Evolutionary conservation across 164 flowering plant species (phyloP).

Genomic region (Chloranthus sessilifolius): DNA sequence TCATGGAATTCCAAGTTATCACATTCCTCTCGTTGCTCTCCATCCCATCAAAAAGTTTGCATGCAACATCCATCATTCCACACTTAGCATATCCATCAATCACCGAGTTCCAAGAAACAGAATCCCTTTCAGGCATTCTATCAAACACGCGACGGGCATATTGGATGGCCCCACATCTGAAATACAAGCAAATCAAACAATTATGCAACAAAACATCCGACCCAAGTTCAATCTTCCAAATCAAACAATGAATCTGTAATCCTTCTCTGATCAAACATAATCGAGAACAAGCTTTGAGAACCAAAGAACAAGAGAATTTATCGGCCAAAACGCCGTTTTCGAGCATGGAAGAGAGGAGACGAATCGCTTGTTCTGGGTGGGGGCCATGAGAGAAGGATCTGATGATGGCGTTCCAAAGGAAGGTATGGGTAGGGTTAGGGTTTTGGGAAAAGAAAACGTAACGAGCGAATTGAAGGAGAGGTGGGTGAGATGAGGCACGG

Average conservation of each 20-base stretch:
- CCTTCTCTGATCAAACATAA: slow-evolving; percentile 36
- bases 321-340: slow-evolving; percentile 39
- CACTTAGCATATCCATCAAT: slow-evolving; percentile 58
- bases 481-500: slow-evolving; percentile 36
- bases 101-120: slow-evolving; percentile 61
- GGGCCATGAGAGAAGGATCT: slow-evolving; percentile 50
- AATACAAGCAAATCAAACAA: slow-evolving; percentile 41
- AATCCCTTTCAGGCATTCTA: slow-evolving; percentile 40
- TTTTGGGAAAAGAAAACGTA: slow-evolving; percentile 34
- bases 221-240: slow-evolving; percentile 36
- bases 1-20: slow-evolving; percentile 66
- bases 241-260: slow-evolving; percentile 55
- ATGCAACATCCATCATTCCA: slow-evolving; percentile 42
- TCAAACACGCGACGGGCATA: slow-evolving; percentile 48
- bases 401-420: slow-evolving; percentile 56
- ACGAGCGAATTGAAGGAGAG: slow-evolving; percentile 47
- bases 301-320: slow-evolving; percentile 48
- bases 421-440: slow-evolving; percentile 23
- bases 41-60: slow-evolving; percentile 47
- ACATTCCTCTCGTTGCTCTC: slow-evolving; percentile 38
- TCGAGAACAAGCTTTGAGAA: slow-evolving; percentile 57
- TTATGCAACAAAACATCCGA: slow-evolving; percentile 49
- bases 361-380: slow-evolving; percentile 36
- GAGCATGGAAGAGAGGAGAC: slow-evolving; percentile 44
- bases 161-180: slow-evolving; percentile 36